Conservation (phyloP, 768 basidiomycete genomes). For the Xerocomus spinulosus region DNA sequence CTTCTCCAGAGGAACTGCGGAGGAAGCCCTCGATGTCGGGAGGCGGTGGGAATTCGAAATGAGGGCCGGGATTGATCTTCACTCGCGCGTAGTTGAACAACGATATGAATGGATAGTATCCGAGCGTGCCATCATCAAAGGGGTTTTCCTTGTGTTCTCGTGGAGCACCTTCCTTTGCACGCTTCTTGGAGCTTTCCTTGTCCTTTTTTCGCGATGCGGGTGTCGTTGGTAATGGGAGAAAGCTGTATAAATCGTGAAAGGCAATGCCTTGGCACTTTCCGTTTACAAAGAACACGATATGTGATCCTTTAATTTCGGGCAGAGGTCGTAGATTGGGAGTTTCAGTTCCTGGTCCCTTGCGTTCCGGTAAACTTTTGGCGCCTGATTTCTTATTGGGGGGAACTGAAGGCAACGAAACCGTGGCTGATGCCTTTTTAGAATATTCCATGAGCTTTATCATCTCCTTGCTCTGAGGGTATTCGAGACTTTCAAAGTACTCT, state of each 20-base stretch:
- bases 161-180: constrained; percentile 55
- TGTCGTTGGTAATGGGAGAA: constrained; percentile 70
- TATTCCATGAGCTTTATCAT: constrained; percentile 87
- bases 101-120: constrained; percentile 94
- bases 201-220: constrained; percentile 54
- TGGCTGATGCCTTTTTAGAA: constrained; percentile 52
- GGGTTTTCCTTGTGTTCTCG: constrained; percentile 77
- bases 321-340: constrained; percentile 53
- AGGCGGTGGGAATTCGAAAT: constrained; percentile 79
- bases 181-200: constrained; percentile 52
- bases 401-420: constrained; percentile 52
- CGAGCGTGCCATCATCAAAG: constrained; percentile 91
- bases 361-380: constrained; percentile 65
- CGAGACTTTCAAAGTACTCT: constrained; percentile 91
- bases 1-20: constrained; percentile 29
- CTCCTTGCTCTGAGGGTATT: constrained; percentile 86
- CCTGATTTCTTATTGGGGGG: constrained; percentile 59
- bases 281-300: constrained; percentile 88
- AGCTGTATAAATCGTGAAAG: constrained; percentile 87
- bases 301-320: constrained; percentile 65
- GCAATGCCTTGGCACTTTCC: constrained; percentile 81
- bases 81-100: constrained; percentile 88
- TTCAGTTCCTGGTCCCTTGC: constrained; percentile 34
- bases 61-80: constrained; percentile 82
- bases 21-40: constrained; percentile 69